Conservation (phyloP, 768 basidiomycete genomes). For the Lyophyllum decastes region DNA sequence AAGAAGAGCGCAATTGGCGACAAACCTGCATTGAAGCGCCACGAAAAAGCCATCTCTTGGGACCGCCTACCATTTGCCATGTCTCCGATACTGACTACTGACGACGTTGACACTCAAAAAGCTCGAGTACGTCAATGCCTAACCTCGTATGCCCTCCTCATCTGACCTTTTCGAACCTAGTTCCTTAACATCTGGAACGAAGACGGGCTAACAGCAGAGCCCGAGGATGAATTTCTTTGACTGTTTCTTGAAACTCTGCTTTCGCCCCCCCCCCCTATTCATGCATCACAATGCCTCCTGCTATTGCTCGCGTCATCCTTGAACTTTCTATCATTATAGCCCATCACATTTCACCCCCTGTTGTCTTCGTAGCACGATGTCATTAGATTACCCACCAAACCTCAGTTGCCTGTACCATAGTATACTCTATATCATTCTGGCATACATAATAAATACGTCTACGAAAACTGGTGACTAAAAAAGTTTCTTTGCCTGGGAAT, state of each 20-base stretch:
- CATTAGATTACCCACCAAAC: constrained; percentile 1
- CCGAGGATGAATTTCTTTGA: constrained; percentile 49
- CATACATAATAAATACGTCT: background rate
- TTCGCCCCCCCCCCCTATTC: background rate
- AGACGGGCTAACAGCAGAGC: constrained; percentile 72
- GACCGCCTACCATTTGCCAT: constrained; percentile 71
- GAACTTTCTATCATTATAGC: constrained; percentile 1
- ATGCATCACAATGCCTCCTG: background rate
- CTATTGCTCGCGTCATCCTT: background rate
- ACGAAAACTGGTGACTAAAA: too few species aligned
- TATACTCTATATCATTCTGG: background rate
- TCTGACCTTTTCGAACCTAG: constrained; percentile 32
- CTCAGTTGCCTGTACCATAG: constrained; percentile 9
- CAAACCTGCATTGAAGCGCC: constrained; percentile 66
- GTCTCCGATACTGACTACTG: constrained; percentile 56
- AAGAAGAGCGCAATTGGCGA: constrained; percentile 94
- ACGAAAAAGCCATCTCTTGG: constrained; percentile 69
- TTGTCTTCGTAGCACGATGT: background rate
- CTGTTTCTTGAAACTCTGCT: background rate
- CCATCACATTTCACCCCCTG: background rate
- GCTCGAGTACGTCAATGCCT: constrained; percentile 48
- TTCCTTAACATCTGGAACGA: constrained; percentile 82
- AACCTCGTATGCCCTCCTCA: background rate
- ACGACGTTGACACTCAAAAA: constrained; percentile 66
- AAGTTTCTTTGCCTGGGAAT: too few species aligned